Evolutionary conservation across 2,329 filamentous ascomycete genomes (phyloP).

Genomic region (Monilinia vaccinii-corymbosi): DNA sequence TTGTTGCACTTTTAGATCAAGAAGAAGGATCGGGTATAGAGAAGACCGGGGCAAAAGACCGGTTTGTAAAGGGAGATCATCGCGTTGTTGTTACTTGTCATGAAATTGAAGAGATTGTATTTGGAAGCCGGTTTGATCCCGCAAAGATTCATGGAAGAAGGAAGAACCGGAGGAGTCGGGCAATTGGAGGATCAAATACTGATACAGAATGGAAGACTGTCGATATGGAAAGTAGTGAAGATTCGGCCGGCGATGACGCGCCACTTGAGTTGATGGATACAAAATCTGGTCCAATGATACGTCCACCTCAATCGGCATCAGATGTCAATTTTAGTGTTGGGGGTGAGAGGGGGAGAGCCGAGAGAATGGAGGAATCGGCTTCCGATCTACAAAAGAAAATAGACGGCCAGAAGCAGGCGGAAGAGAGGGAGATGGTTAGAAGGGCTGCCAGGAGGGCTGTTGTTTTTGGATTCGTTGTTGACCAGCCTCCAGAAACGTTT

Average conservation of each 20-base stretch:
- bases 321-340: conserved; percentile 45
- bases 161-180: conserved; percentile 36
- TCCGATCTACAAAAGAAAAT: conserved; percentile 41
- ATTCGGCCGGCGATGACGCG: not conserved
- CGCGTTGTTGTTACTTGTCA: conserved; percentile 41
- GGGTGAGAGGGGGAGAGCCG: conserved; percentile 45
- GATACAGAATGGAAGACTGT: conserved; percentile 35
- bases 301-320: conserved; percentile 9
- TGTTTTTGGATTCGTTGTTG: conserved; percentile 14
- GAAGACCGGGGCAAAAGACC: conserved; percentile 28
- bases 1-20: conserved; percentile 32
- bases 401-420: conserved; percentile 14
- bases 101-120: conserved; percentile 41
- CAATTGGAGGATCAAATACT: conserved; percentile 28
- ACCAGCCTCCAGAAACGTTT: not conserved
- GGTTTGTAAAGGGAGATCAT: conserved; percentile 39
- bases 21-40: conserved; percentile 27
- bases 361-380: conserved; percentile 42
- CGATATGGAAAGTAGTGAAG: conserved; percentile 40
- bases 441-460: conserved; percentile 16
- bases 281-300: conserved; percentile 3
- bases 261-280: not conserved
- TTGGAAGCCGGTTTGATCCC: conserved; percentile 37
- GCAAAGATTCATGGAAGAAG: conserved; percentile 36
- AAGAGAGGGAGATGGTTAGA: conserved; percentile 16